Base-by-base conservation (phyloP, 441 rosid genomes). In the Cnidoscolus chayamansa region DNA sequence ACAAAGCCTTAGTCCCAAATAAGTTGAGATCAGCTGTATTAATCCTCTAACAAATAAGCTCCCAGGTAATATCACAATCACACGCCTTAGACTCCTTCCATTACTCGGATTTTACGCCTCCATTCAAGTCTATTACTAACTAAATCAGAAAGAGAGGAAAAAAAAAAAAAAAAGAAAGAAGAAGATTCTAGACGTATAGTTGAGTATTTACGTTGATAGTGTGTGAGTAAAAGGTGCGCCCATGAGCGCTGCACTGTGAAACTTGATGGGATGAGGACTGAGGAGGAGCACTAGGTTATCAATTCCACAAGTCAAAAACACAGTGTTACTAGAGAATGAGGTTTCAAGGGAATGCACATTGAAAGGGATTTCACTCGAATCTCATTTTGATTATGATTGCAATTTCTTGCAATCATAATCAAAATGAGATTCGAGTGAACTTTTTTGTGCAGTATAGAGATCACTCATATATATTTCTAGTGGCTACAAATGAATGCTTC, bases 211-310 rank as follows among this genome's bases (percentile, higher is more conserved):
- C 19, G 70, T 61, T 9, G 63, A 71, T 8, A 57, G 45, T 51
- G 65, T 1, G 19, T 17, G 40, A 35, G 40, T 2, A 62, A 62
- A 25, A 37, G 53, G 25, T 59, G 68, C 65, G 68, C 65, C 5
- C 35, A 76, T 45, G 37, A 43, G 65, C 45, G 25, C 17, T 54
- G 63, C 17, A 56, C 16, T 2, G 30, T 20, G 7, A 50, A 10
- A 2, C 30, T 25, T 56, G 80, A 62, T 74, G 78, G 72, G 65
- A 25, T 47, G 72, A 74, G 72, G 58, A 74, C 74, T 35, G 68
- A 74, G 68, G 58, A 74, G 77, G 40, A 78, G 32, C 59, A 60
- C 32, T 37, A 12, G 25, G 17, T 13, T 68, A n/a, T 35, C 0
- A 7, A 13, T 57, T 12, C 13, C 45, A 7, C n/a, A 11, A 37